Percentiles rank a stretch among this genome's conserved stretches.
phyloP scores from a whole-genome alignment of 805 yeast genomes.

The Kluyveromyces dobzhanskii region DNA sequence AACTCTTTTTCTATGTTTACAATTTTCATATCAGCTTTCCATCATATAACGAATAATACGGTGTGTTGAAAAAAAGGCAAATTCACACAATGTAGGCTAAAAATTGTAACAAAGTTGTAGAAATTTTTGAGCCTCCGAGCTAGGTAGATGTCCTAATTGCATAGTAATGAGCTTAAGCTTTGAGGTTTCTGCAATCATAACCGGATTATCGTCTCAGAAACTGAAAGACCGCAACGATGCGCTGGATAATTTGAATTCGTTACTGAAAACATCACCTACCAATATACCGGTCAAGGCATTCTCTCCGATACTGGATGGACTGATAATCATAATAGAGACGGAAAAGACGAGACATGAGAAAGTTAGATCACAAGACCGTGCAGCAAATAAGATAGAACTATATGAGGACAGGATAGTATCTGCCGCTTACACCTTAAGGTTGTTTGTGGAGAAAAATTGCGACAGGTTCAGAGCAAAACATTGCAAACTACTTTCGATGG shows the following conservation, averaged over 20 bases:
- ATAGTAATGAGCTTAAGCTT: constrained; percentile 2
- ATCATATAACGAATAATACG: too few relatives aligned
- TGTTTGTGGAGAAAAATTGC: constrained; percentile 24
- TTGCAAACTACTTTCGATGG: constrained; percentile 13
- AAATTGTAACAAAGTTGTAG: too few relatives aligned
- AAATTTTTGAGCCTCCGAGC: too few relatives aligned
- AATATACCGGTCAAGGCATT: constrained; percentile 16
- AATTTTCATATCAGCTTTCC: too few relatives aligned
- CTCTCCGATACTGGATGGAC: constrained; percentile 18
- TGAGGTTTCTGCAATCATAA: background rate
- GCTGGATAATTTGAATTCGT: constrained; percentile 32
- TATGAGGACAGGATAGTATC: constrained; percentile 19
- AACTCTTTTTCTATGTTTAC: too few relatives aligned
- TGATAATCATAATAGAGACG: constrained; percentile 25
- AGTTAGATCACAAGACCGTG: constrained; percentile 5
- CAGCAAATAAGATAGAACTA: constrained; percentile 28
- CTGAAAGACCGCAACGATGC: constrained; percentile 50
- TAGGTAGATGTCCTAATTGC: too few relatives aligned
- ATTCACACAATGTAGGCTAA: too few relatives aligned
- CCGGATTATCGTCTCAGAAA: constrained; percentile 38
- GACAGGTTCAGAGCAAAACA: constrained; percentile 21
- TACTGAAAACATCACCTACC: constrained; percentile 17
- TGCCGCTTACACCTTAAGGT: constrained; percentile 21
- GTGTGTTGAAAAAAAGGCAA: too few relatives aligned
- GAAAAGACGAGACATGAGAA: constrained; percentile 30